Conservation (phyloP, 371 early-diverging fungal species). For the Mucor plumbeus region DNA sequence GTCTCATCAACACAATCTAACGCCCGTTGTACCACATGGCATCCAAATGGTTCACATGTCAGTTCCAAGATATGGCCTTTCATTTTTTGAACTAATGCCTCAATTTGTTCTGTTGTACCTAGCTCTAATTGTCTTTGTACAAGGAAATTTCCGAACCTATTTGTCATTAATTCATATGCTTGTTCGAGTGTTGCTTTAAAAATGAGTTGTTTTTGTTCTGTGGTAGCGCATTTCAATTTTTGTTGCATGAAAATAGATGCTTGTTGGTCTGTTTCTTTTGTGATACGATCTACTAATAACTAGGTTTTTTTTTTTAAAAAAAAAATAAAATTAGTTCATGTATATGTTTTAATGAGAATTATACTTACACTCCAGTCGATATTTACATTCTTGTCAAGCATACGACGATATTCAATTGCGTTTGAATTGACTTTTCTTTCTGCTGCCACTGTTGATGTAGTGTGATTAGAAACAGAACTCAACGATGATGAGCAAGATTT, state of each 20-base stretch:
- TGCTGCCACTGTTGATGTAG: neutral
- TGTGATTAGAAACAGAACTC: neutral
- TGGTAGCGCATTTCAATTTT: conserved; percentile 64
- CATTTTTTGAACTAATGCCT: conserved; percentile 63
- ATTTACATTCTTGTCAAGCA: conserved; percentile 36
- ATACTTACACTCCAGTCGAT: conserved; percentile 41
- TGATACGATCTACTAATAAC: conserved; percentile 68
- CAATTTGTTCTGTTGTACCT: conserved; percentile 65
- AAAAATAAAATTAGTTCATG: neutral
- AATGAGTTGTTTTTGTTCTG: conserved; percentile 59
- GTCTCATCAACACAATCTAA: conserved; percentile 68
- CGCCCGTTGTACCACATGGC: conserved; percentile 83
- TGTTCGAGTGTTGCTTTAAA: conserved; percentile 65
- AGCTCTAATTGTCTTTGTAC: conserved; percentile 75
- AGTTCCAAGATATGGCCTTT: conserved; percentile 65
- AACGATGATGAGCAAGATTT: neutral
- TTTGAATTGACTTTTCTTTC: neutral
- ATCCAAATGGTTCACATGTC: conserved; percentile 79
- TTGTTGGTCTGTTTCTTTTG: conserved; percentile 77
- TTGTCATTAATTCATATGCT: conserved; percentile 69
- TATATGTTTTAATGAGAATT: too few species aligned
- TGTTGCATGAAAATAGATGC: conserved; percentile 79
- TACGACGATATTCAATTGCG: conserved; percentile 20
- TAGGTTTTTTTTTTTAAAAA: conserved; percentile 3
- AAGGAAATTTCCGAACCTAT: conserved; percentile 82